Evolutionary conservation across 495 filamentous ascomycete genomes (phyloP), one percentile per base, ranked within the genome.

Genomic region (Filosporella fistucella): DNA sequence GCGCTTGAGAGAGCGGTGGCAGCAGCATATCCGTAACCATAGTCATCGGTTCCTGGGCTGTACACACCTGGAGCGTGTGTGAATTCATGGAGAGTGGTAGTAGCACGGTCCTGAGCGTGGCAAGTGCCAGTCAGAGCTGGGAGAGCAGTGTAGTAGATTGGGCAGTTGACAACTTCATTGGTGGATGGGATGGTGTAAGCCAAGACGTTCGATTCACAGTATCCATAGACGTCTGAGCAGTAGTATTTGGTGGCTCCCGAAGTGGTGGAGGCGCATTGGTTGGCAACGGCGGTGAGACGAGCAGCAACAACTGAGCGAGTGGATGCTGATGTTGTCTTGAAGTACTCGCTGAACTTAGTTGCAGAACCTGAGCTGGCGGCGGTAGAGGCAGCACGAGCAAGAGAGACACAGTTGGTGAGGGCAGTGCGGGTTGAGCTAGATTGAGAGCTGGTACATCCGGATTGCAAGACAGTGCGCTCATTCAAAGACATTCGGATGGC

Each of bases 21-120:
- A 26, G 75, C 76, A 17, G 38, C 22, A 59, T 82, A 84, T 22
- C 81, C 80, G 56, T 84, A 85, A 26, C 63, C 46, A 40, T 65
- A 61, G 57, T 84, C 81, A 4, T 75, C 59, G 13, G 79, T 83
- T 13, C 77, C 77, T 2, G 60, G 58, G 23, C 41, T 44, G 13
- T 56, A 61, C 12, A 61, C 48, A 77, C 73, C 28, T 67, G 76
- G 5, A 69, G 77, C 21, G 51, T 85, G 81, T 12, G 81, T 82
- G 45, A 76, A 63, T 66, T 85, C 81, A 52, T 85, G 81, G 9
- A 85, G 63, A 13, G 69, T 71, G 8, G 78, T 84, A 28, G 74
- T 79, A 1, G 70, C 68, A 60, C 78, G 76, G 52, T 83, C 80
- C 59, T 84, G 79, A 7, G 51, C 65, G 49, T 81, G 76, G 65